These are phyloP conservation scores for Nicotiana rustica DNA, from an alignment of 305 asterid species.

Conservation along the genomic window DNA sequence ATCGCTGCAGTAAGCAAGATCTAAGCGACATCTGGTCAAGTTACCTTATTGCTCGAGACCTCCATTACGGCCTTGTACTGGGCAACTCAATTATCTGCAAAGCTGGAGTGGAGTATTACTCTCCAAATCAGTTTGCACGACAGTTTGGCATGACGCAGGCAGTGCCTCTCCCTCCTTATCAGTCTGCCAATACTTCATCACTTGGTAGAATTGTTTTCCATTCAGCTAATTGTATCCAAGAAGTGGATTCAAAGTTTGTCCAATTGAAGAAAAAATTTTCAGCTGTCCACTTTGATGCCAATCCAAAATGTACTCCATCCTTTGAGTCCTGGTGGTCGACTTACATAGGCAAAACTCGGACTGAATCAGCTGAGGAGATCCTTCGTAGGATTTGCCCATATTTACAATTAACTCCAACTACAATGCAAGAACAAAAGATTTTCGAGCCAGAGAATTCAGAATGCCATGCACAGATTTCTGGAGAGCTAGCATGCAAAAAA, in stretches of 20 bases:
- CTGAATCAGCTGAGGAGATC: constrained; percentile 6
- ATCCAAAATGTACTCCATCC: constrained; percentile 17
- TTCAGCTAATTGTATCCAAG: neutral
- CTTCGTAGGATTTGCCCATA: neutral
- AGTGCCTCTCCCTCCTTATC: constrained; percentile 15
- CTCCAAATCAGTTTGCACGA: constrained; percentile 31
- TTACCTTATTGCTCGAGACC: constrained; percentile 13
- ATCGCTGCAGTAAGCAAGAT: neutral
- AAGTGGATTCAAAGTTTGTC: neutral
- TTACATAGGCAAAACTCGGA: constrained; percentile 4
- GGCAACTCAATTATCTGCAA: neutral
- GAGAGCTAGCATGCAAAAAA: neutral
- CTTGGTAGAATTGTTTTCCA: neutral
- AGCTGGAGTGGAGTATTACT: constrained; percentile 23
- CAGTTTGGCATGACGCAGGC: constrained; percentile 25
- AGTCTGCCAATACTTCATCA: neutral
- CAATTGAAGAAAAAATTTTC: constrained; percentile 7
- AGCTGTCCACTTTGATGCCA: neutral
- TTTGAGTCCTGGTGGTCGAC: constrained; percentile 26
- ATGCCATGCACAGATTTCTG: neutral
- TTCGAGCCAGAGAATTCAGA: neutral
- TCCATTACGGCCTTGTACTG: neutral
- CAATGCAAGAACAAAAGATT: neutral
- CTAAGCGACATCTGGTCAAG: neutral
- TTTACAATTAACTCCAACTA: neutral